Evolutionary conservation across 768 basidiomycete species (phyloP), one percentile per base, ranked within the genome.

Genomic region (Suillus spraguei): DNA sequence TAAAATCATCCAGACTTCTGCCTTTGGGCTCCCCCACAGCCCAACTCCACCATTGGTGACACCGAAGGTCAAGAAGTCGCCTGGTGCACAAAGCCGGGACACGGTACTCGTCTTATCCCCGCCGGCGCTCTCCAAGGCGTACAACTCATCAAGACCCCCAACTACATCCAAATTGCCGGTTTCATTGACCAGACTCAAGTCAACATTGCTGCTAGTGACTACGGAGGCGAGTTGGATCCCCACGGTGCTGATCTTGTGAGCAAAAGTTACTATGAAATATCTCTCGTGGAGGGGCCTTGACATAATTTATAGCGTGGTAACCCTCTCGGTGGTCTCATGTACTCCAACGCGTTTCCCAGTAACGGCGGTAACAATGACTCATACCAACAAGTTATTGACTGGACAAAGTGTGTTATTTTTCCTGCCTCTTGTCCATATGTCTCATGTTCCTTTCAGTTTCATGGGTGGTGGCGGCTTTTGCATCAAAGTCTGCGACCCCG

Each of bases 91-190:
- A 85, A 88, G 71, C 81, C 81, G 2, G 85, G 84, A 7, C 85
- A 83, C 60, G 92, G 92, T 3, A 87, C 90, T 4, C 89, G 93
- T 63, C 70, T 88, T 60, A 91, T 94, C 39, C 90, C 90, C n/a
- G 74, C 70, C 0, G 88, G 87, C 22, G 81, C 90, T 38, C 73
- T 93, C 38, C 73, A 73, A 3, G 91, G 89, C 61, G 79, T 90
- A 0, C 91, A 93, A 75, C 80, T 82, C 71, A 81, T 88, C 67
- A 79, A 75, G 64, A 88, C 88, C 0, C 80, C 83, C 1, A 81
- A 81, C 63, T 91, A 90, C 67, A 71, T 85, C 42, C 85, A 86
- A 69, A 78, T 89, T 63, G 80, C 81, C 46, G 92, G 89, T 10
- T 85, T 81, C 74, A 78, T 88, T 65, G 81, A 90, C 69, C 88